A percentile compares a stretch with the other conserved stretches of the same genome.
These are phyloP conservation scores for Plasmopara viticola DNA, from an alignment of 352 stramenopile genomes.

Conservation along the genomic window DNA sequence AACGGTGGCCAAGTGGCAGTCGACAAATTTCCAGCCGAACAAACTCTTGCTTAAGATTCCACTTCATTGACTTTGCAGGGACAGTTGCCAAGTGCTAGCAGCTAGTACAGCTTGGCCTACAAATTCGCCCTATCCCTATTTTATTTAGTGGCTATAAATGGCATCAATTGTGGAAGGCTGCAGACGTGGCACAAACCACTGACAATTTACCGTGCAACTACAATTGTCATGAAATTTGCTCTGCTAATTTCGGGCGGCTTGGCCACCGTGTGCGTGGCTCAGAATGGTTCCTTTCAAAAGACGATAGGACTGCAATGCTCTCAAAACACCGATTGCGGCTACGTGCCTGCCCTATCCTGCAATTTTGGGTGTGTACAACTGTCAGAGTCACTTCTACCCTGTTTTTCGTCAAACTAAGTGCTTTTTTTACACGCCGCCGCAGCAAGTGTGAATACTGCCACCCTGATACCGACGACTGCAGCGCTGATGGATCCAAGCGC, in stretches of 20 bases:
- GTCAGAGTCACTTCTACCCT: background rate
- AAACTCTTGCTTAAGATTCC: no score
- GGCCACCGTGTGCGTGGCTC: slow-evolving; percentile 2
- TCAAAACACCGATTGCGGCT: slow-evolving; percentile 56
- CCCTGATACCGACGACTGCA: slow-evolving; percentile 50
- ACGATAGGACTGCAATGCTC: slow-evolving; percentile 41
- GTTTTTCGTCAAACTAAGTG: slow-evolving; percentile 6
- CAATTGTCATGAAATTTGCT: slow-evolving; percentile 4
- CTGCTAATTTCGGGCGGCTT: slow-evolving; percentile 8
- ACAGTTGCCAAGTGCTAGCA: no score
- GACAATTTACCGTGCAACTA: no score
- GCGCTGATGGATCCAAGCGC: slow-evolving; percentile 47
- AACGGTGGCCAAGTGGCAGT: no score
- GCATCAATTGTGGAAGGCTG: no score
- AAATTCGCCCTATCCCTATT: no score
- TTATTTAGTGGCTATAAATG: no score
- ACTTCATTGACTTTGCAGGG: no score
- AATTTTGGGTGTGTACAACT: slow-evolving; percentile 35
- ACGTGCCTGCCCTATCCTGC: slow-evolving; percentile 65
- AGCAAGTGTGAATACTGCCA: slow-evolving; percentile 71
- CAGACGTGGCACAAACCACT: no score
- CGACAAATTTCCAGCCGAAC: no score
- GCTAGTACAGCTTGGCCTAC: no score
- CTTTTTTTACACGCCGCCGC: slow-evolving; percentile 2
- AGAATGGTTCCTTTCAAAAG: slow-evolving; percentile 26